phyloP scores from a whole-genome alignment of 1,139 yeast species.

The Tardiomyces blankii region DNA sequence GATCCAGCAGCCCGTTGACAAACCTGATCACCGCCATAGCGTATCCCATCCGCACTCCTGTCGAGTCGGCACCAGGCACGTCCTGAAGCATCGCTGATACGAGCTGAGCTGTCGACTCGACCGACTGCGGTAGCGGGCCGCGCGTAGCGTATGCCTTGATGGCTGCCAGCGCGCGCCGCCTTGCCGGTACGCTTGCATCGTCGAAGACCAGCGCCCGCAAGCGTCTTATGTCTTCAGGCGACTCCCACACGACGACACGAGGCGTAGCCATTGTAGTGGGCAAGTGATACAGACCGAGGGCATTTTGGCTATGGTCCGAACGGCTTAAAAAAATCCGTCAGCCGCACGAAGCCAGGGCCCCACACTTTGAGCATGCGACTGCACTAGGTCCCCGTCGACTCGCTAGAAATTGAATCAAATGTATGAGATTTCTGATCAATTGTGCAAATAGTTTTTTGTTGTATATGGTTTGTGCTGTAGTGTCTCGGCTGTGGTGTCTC shows the following conservation, averaged over 20 bases:
- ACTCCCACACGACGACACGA: not conserved
- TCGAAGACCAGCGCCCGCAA: not conserved
- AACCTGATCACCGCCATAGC: constrained; percentile 75
- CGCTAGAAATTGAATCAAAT: too few species aligned
- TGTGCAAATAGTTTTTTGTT: too few species aligned
- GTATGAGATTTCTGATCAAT: too few species aligned
- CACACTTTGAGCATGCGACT: too few species aligned
- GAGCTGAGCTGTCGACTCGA: constrained; percentile 60
- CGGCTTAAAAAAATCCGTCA: too few species aligned
- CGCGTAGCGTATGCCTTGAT: constrained; percentile 53
- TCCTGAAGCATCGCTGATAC: constrained; percentile 44
- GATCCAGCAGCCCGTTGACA: constrained; percentile 87
- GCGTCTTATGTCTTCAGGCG: not conserved
- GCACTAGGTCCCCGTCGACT: too few species aligned
- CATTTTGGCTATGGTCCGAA: too few species aligned
- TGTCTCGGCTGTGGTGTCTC: too few species aligned
- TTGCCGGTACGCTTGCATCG: not conserved
- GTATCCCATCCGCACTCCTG: constrained; percentile 39
- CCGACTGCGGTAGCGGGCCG: constrained; percentile 69
- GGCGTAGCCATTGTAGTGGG: not conserved
- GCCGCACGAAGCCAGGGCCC: too few species aligned
- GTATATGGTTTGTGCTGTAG: too few species aligned
- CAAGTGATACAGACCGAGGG: too few species aligned
- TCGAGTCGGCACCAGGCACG: constrained; percentile 22
- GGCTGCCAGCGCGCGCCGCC: constrained; percentile 41